These are phyloP conservation scores for Candida alai DNA, from an alignment of 805 yeast species.

Conservation along the genomic window DNA sequence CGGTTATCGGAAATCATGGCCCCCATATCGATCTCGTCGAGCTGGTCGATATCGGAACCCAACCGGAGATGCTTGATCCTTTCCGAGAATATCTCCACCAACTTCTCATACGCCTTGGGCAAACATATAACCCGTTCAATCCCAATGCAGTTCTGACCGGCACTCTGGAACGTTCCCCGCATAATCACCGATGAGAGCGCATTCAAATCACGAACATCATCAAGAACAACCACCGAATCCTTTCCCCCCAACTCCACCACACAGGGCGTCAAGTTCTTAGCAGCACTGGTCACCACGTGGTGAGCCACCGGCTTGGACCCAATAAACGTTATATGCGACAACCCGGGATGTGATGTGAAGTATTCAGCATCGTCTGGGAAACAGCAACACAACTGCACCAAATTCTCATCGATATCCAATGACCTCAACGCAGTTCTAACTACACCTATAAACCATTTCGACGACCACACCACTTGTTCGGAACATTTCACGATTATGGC, in stretches of 20 bases:
- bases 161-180: slow-evolving; percentile 95
- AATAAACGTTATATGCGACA: slow-evolving; percentile 88
- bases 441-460: slow-evolving; percentile 69
- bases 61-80: slow-evolving; percentile 63
- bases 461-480: slow-evolving; percentile 95
- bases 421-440: slow-evolving; percentile 67
- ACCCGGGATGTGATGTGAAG: slow-evolving; percentile 76
- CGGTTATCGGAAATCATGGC: slow-evolving; percentile 84
- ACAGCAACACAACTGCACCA: slow-evolving; percentile 85
- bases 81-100: slow-evolving; percentile 53
- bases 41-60: slow-evolving; percentile 91
- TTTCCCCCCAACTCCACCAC: slow-evolving; percentile 97
- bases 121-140: slow-evolving; percentile 89
- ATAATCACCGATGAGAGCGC: slow-evolving; percentile 69
- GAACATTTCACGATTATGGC: slow-evolving; percentile 91
- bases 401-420: slow-evolving; percentile 72
- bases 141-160: slow-evolving; percentile 98
- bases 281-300: slow-evolving; percentile 76
- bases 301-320: slow-evolving; percentile 96
- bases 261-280: slow-evolving; percentile 85
- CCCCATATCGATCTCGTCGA: slow-evolving; percentile 92
- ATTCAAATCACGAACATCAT: slow-evolving; percentile 58
- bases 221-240: slow-evolving; percentile 85
- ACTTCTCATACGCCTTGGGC: slow-evolving; percentile 58
- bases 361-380: slow-evolving; percentile 87